Conservation (phyloP, 73 alveolate species). For the Paraurostyla sp. region DNA sequence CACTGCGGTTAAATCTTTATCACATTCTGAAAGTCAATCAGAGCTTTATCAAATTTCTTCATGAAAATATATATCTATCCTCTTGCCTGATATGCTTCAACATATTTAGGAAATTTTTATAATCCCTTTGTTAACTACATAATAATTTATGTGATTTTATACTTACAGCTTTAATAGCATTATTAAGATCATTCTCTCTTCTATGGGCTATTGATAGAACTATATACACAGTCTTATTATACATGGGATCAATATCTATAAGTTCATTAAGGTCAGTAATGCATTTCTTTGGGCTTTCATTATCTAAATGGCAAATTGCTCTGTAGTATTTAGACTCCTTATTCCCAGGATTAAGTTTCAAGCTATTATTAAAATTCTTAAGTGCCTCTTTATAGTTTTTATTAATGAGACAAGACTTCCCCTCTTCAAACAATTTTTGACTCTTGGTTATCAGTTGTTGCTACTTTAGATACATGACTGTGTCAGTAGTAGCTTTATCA, state of each 20-base stretch:
- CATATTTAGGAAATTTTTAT: conserved; percentile 60
- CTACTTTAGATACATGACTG: conserved; percentile 18
- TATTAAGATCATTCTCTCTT: conserved; percentile 47
- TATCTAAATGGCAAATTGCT: conserved; percentile 62
- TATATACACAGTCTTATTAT: conserved; percentile 37
- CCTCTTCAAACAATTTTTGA: conserved; percentile 2
- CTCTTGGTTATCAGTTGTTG: conserved; percentile 29
- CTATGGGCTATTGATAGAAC: conserved; percentile 63
- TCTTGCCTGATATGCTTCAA: conserved; percentile 70
- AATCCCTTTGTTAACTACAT: conserved; percentile 58
- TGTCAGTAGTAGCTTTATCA: neutral
- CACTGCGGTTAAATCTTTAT: neutral
- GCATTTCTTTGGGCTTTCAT: conserved; percentile 37
- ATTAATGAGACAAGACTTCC: neutral
- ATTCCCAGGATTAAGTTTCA: conserved; percentile 8
- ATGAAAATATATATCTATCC: conserved; percentile 58
- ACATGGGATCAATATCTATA: neutral
- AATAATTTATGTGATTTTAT: no score
- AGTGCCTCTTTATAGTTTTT: conserved; percentile 59
- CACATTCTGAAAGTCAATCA: conserved; percentile 59
- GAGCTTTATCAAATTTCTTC: conserved; percentile 67
- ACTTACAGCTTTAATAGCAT: conserved; percentile 55
- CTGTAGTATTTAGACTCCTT: conserved; percentile 52
- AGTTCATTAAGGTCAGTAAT: conserved; percentile 33
- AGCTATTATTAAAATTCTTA: neutral